These are phyloP conservation scores for Cryptosporidium muris DNA, from an alignment of 169 alveolate genomes.

Conservation along the genomic window DNA sequence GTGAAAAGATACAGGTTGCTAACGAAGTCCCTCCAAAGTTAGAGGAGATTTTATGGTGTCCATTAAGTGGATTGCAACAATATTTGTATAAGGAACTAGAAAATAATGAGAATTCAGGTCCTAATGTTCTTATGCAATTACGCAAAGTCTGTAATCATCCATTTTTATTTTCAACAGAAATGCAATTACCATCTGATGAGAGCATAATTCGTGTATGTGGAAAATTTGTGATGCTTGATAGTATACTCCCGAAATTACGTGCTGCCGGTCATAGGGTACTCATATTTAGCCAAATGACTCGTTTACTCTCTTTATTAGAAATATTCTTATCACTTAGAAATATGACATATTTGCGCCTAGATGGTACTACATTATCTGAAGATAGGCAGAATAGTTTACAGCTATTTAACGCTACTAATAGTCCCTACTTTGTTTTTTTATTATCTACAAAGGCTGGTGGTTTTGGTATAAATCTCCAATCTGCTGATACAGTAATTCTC, in stretches of 20 bases:
- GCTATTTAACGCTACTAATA: slow-evolving; percentile 79
- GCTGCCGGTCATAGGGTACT: slow-evolving; percentile 90
- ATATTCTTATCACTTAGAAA: slow-evolving; percentile 85
- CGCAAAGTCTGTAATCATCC: slow-evolving; percentile 95
- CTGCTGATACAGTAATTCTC: slow-evolving; percentile 96
- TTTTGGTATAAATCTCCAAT: slow-evolving; percentile 92
- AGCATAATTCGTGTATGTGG: slow-evolving; percentile 89
- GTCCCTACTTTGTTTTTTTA: slow-evolving; percentile 87
- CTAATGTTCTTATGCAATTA: slow-evolving; percentile 89
- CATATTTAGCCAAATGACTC: slow-evolving; percentile 93
- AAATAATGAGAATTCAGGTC: slow-evolving; percentile 80
- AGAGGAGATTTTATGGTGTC: slow-evolving; percentile 89
- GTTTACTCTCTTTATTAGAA: slow-evolving; percentile 89
- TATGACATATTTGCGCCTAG: slow-evolving; percentile 84
- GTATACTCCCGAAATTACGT: slow-evolving; percentile 87
- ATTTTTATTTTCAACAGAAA: slow-evolving; percentile 87
- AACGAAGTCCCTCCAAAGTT: slow-evolving; percentile 90
- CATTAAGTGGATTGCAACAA: slow-evolving; percentile 86
- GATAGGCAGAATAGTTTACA: slow-evolving; percentile 84
- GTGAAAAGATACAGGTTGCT: slow-evolving; percentile 93
- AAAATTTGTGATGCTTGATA: slow-evolving; percentile 88
- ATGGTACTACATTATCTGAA: slow-evolving; percentile 92
- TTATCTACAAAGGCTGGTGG: slow-evolving; percentile 94
- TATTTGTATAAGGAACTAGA: slow-evolving; percentile 85
- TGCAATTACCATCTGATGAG: slow-evolving; percentile 83